Base-by-base conservation (phyloP, 1,284 basidiomycete species). In the Ustilago cynodontis region DNA sequence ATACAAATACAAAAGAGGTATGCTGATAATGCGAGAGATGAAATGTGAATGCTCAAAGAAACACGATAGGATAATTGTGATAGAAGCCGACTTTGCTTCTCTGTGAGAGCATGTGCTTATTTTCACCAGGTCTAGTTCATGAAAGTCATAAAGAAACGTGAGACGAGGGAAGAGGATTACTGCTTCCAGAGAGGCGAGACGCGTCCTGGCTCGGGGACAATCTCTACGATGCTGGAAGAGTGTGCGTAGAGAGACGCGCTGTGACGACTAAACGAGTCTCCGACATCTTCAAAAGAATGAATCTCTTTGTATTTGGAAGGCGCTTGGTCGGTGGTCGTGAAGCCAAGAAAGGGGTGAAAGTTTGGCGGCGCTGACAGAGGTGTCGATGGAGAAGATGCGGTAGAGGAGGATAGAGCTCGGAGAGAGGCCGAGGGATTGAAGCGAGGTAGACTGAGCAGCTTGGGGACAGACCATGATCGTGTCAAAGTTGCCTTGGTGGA, bases 141-240 rank as follows among this genome's bases (percentile, higher is more conserved):
- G 10, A 33, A 31, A 11, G 59, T 49, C 54, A 50, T 63, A 20
- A 50, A 22, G 39, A 49, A 31, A 16, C 37, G 37, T 55, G 37
- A 55, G 39, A 37, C 45, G 8, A 10, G 51, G 7, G 31, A 37
- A 22, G 18, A 49, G 10, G 14, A 22, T 62, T 24, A 71, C 39
- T 71, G 59, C 52, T 43, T 71, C 69, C 64, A 71, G 28, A 66
- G 69, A 26, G 69, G 69, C 22, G 69, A 71, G n/a, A 71, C 69
- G 18, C 53, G 55, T 24, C 45, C 47, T 3, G 59, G 37, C 4
- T 59, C 60, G 22, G 55, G 20, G 1, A 37, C 31, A 8, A 49
- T n/a, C 24, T 62, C 55, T 8, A 18, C 43, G n/a, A 39, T 20
- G 16, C 28, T 59, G 5, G 55, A 39, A 8, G 59, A 58, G 51